Base-by-base conservation (phyloP, 2,329 filamentous ascomycete species). In the Aspergillus puulaauensis region DNA sequence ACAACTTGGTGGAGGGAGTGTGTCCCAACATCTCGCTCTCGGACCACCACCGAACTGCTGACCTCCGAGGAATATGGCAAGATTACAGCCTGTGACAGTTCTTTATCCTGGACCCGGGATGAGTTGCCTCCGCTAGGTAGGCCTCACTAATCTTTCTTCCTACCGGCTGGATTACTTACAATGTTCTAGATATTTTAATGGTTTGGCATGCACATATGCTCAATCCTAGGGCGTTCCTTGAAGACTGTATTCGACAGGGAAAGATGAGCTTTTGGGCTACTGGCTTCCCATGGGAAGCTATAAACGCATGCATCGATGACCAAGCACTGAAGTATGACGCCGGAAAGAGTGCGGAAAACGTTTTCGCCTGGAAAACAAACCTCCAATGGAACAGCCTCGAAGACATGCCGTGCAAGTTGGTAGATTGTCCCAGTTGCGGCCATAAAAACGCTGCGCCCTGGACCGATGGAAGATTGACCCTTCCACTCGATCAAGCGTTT, bases 121-220 rank as follows among this genome's bases (percentile, higher is more conserved):
- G 75, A 75, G 54, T 66, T 89, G 41, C 86, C 85, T 2, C 86
- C 86, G 1, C 71, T 88, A 49, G 86, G 85, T 87, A 71, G 69
- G 79, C 3, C 31, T 37, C 24, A 5, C 24, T 27, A 19, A 52
- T 59, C 39, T 57, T 59, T 47, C 4, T 6, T 19, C 6, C 23
- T 33, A 14, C n/a, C 19, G 3, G 35, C 15, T 11, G 11, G 41
- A 11, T 46, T 52, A 59, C 49, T 35, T 12, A 60, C 23, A 12
- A 33, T 31, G 12, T 60, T 24, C 71, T 47, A 80, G 90, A 93
- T 73, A 84, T 93, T 0, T 73, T 92, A 19, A 90, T 93, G 87
- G 86, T 93, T 0, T 90, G 88, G 86, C 90, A 93, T 71, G 78
- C 88, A 0, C 90, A 90, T 67, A 88, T 90, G 84, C 82, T 93